Conservation (phyloP, 2,329 filamentous ascomycete genomes). For the Parastagonospora avenae region DNA sequence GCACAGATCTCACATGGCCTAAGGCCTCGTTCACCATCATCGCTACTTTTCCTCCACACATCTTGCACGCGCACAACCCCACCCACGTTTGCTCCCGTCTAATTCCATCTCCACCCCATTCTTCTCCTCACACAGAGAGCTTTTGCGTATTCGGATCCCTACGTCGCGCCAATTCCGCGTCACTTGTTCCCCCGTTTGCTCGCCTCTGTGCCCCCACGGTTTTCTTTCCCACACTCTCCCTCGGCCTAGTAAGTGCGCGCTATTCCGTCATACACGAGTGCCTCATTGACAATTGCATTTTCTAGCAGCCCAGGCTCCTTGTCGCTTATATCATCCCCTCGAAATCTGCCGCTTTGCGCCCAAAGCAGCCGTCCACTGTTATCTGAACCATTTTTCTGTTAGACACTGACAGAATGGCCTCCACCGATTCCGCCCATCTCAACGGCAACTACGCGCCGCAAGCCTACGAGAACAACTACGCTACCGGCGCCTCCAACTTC, state of each 20-base stretch:
- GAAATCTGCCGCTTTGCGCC: constrained; percentile 7
- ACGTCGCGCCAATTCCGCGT: constrained; percentile 14
- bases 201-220: constrained; percentile 7
- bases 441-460: constrained; percentile 57
- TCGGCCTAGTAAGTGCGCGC: constrained; percentile 20
- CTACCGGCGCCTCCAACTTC: constrained; percentile 35
- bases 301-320: constrained; percentile 3
- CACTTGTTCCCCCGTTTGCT: constrained; percentile 3
- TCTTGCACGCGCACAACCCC: constrained; percentile 3
- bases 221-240: constrained; percentile 16
- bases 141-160: constrained; percentile 21
- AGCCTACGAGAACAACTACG: constrained; percentile 49
- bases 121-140: constrained; percentile 15
- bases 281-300: constrained; percentile 3
- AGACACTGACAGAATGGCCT: constrained; percentile 37
- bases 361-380: constrained; percentile 9
- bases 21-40: not conserved
- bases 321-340: not conserved
- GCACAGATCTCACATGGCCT: not conserved
- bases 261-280: constrained; percentile 1
- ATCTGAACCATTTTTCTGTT: constrained; percentile 9
- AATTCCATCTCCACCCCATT: constrained; percentile 13
- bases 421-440: constrained; percentile 46
- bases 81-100: constrained; percentile 3
- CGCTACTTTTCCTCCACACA: not conserved